Evolutionary conservation across 331 rosid genomes (phyloP), one percentile per base, ranked within the genome.

Genomic region (Dryas integrifolia): DNA sequence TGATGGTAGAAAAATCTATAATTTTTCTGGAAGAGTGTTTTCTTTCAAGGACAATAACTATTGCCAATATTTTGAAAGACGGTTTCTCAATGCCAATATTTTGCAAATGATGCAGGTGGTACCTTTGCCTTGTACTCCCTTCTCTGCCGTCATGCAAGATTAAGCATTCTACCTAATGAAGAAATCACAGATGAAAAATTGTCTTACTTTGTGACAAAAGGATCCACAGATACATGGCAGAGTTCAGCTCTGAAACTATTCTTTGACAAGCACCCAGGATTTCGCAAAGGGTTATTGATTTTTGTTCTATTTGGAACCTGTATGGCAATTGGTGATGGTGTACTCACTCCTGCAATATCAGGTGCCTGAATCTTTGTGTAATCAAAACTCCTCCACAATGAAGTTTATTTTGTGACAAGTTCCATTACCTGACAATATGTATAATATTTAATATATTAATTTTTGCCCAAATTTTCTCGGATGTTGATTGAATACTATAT

Each of bases 311-410:
- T 89, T 0, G 96, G 92, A 43, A 87, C 96, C 46, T 81, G 92
- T 76, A 87, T 89, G 96, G 83, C 87, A 43, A 83, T 87, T 70
- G 87, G 87, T 50, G 92, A 89, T 69, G 90, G 92, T 38, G 90
- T 89, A 65, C 84, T 90, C 72, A 90, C 96, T 77, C 96, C 94
- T 45, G 87, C 96, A 79, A 86, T 90, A 81, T 88, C 94, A 90
- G 94, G 96, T 85, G 79, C 67, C 81, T 81, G 51, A 47, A 65
- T 70, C 80, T 26, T 51, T 55, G 71, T 70, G 72, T 67, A 73
- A 70, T 35, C 69, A 74, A 61, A 73, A 26, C 30, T 76, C 63
- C 69, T 77, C 76, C 72, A 21, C 65, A 39, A 47, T 76, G 83
- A 79, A 73, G 59, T 73, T 73, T 71, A 48, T 75, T 68, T 77